Conservation (phyloP, 495 filamentous ascomycete species). For the Talaromyces thailandensis region DNA sequence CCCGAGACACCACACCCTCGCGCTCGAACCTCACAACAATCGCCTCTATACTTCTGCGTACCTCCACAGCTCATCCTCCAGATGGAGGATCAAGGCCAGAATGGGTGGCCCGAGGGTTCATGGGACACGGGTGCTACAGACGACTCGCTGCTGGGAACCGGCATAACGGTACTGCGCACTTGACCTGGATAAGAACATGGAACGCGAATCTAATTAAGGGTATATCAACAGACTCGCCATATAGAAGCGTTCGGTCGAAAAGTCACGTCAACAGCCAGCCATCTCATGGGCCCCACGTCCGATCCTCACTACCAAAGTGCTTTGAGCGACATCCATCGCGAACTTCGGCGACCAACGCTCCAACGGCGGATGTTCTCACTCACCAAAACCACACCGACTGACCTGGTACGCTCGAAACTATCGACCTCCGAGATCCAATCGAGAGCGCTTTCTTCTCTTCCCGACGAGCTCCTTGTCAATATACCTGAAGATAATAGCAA, state of each 20-base stretch:
- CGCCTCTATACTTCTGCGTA: neutral
- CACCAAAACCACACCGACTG: conserved; percentile 78
- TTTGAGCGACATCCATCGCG: conserved; percentile 81
- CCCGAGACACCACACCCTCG: neutral
- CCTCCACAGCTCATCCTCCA: conserved; percentile 6
- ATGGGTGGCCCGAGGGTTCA: conserved; percentile 37
- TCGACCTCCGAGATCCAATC: conserved; percentile 92
- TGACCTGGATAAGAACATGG: conserved; percentile 1
- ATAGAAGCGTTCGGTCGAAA: conserved; percentile 91
- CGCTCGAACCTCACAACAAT: neutral
- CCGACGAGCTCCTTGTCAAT: conserved; percentile 81
- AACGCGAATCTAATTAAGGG: conserved; percentile 6
- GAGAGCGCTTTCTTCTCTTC: conserved; percentile 77
- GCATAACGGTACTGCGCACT: conserved; percentile 34
- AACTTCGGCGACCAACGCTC: conserved; percentile 69
- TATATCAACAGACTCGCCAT: conserved; percentile 58
- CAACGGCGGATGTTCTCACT: conserved; percentile 88
- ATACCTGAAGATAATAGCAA: conserved; percentile 77
- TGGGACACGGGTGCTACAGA: conserved; percentile 40
- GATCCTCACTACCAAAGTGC: conserved; percentile 75
- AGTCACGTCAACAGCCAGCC: conserved; percentile 86
- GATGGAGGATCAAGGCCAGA: conserved; percentile 38
- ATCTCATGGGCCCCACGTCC: conserved; percentile 65
- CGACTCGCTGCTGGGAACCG: conserved; percentile 41
- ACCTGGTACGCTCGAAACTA: conserved; percentile 85